A percentile compares a stretch with the other conserved stretches of the same genome.
Evolutionary conservation across 345 rosid genomes (phyloP).

Genomic region (Eucalyptus tenuipes): DNA sequence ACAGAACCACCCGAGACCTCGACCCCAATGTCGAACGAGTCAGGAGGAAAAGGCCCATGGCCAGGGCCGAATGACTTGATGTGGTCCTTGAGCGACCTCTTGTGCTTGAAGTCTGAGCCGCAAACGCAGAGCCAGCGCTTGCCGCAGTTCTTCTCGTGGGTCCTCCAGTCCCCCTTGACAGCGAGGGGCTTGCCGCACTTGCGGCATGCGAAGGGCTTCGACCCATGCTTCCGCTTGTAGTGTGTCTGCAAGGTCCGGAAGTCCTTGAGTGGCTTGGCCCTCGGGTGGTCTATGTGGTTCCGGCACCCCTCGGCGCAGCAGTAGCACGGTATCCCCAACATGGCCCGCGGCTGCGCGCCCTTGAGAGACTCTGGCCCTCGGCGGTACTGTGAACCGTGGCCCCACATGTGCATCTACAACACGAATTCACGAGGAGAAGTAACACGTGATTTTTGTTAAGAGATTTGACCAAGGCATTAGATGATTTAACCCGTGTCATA

Average conservation of each 20-base stretch:
- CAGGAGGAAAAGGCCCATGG: constrained; percentile 47
- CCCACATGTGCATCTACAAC: constrained; percentile 91
- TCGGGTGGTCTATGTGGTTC: constrained; percentile 73
- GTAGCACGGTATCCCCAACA: constrained; percentile 55
- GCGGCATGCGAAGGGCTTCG: constrained; percentile 56
- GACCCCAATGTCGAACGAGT: constrained; percentile 15
- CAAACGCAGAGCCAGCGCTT: constrained; percentile 89
- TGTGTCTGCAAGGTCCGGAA: constrained; percentile 81
- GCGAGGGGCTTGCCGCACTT: constrained; percentile 74
- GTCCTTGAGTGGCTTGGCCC: constrained; percentile 70
- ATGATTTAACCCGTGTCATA: background rate
- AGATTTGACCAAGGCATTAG: background rate
- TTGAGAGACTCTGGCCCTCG: constrained; percentile 64
- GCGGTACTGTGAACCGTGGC: constrained; percentile 81
- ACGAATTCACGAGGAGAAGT: background rate
- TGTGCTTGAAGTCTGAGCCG: constrained; percentile 87
- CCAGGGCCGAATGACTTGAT: constrained; percentile 61
- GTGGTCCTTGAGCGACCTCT: constrained; percentile 86
- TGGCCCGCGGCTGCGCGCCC: constrained; percentile 63
- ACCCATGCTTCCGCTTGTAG: constrained; percentile 80
- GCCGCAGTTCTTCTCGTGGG: constrained; percentile 87
- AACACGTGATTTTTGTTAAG: background rate
- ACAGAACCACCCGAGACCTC: constrained; percentile 3
- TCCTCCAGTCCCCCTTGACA: constrained; percentile 88
- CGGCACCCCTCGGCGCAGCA: constrained; percentile 79